Conservation (phyloP, 1,139 yeast species). For the Groenewaldozyma auringiensis region DNA sequence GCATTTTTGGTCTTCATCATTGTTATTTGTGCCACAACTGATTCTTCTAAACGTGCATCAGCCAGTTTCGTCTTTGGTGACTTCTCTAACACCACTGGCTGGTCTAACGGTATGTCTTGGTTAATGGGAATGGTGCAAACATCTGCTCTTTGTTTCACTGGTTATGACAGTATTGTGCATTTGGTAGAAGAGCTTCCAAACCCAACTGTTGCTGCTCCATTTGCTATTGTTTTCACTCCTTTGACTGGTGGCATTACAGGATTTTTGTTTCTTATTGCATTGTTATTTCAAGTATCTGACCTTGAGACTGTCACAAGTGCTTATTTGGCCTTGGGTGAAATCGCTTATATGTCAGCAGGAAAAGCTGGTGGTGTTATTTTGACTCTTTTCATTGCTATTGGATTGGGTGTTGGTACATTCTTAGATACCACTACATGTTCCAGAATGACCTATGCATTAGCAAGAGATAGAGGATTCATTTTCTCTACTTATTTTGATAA, state of each 20-base stretch:
- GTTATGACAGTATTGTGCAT: conserved; percentile 69
- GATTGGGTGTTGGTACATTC: conserved; percentile 26
- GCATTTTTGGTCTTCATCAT: conserved; percentile 20
- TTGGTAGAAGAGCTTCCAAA: conserved; percentile 73
- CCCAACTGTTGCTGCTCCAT: conserved; percentile 72
- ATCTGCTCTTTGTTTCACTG: conserved; percentile 59
- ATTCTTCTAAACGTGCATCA: conserved; percentile 14
- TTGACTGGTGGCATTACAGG: conserved; percentile 65
- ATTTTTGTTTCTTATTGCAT: conserved; percentile 60
- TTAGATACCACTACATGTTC: conserved; percentile 65
- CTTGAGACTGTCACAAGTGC: conserved; percentile 38
- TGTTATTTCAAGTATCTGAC: conserved; percentile 64
- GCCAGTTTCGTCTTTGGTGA: conserved; percentile 19
- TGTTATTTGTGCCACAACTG: conserved; percentile 18
- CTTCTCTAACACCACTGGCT: conserved; percentile 15
- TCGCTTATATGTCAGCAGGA: conserved; percentile 45
- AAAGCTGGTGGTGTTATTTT: conserved; percentile 12
- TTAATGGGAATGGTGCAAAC: conserved; percentile 64
- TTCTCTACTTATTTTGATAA: conserved; percentile 46
- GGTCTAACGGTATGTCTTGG: conserved; percentile 17
- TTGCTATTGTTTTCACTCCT: conserved; percentile 62
- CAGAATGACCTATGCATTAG: conserved; percentile 70
- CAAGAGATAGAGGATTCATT: conserved; percentile 78
- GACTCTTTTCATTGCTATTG: conserved; percentile 13
- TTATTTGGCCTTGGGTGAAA: conserved; percentile 11